These are phyloP conservation scores for Schwanniomyces vanrijiae DNA, from an alignment of 805 yeast genomes.

Conservation along the genomic window DNA sequence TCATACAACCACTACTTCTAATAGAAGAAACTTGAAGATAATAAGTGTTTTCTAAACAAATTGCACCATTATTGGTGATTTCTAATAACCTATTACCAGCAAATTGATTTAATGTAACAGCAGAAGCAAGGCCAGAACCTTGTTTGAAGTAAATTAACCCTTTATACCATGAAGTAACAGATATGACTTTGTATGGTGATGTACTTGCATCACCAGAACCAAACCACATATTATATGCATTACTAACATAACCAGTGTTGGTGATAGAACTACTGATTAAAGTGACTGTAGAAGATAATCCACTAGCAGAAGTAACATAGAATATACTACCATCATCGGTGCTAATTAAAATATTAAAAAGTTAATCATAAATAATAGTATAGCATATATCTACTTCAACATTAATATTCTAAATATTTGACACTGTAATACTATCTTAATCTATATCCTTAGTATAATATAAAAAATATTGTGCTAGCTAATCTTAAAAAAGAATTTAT, in stretches of 20 bases:
- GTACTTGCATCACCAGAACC: slow-evolving; percentile 19
- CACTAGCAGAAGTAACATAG: slow-evolving; percentile 17
- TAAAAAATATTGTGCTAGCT: no score
- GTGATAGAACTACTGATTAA: slow-evolving; percentile 10
- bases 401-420: no score
- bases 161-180: slow-evolving; percentile 12
- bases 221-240: slow-evolving; percentile 24
- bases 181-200: slow-evolving; percentile 9
- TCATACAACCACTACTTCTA: slow-evolving; percentile 28
- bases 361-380: no score
- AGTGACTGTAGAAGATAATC: slow-evolving; percentile 13
- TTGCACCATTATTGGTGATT: slow-evolving; percentile 20
- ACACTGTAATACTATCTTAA: no score
- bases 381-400: no score
- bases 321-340: slow-evolving; percentile 22
- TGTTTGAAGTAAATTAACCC: slow-evolving; percentile 23
- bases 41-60: slow-evolving; percentile 22
- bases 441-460: no score
- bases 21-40: slow-evolving; percentile 23
- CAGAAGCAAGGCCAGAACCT: slow-evolving; percentile 17
- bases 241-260: slow-evolving; percentile 20
- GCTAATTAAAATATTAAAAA: no score
- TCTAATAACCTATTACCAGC: slow-evolving; percentile 13
- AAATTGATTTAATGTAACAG: slow-evolving; percentile 12
- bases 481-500: no score